A percentile compares a stretch with the other conserved stretches of the same genome.
Evolutionary conservation across 345 rosid species (phyloP).

Genomic region (Geranium rotundifolium): DNA sequence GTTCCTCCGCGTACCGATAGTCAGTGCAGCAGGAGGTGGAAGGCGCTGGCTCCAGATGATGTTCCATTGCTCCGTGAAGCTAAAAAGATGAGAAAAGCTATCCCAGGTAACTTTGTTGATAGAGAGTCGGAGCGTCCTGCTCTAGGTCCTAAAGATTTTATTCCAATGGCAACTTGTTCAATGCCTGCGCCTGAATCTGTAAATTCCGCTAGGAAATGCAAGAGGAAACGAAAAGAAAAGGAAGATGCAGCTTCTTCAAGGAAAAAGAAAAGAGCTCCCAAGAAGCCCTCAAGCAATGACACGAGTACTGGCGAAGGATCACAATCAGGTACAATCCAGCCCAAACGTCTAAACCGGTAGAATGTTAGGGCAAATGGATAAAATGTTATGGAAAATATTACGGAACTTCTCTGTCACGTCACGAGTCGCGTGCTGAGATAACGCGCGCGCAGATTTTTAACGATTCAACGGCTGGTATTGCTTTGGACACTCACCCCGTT

Average conservation of each 20-base stretch:
- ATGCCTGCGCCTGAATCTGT: constrained; percentile 19
- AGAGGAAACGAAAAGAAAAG: constrained; percentile 31
- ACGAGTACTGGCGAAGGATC: too few species aligned
- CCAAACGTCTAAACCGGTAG: too few species aligned
- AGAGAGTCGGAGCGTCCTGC: constrained; percentile 74
- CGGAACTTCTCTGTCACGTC: too few species aligned
- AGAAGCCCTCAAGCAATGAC: too few species aligned
- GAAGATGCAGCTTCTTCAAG: background rate
- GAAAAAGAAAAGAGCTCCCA: too few species aligned
- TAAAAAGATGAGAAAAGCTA: constrained; percentile 32
- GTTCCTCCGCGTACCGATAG: constrained; percentile 69
- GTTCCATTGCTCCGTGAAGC: constrained; percentile 52
- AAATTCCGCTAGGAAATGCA: constrained; percentile 20
- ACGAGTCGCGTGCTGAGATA: too few species aligned
- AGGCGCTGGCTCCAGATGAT: constrained; percentile 47
- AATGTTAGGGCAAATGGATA: too few species aligned
- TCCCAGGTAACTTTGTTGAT: constrained; percentile 77
- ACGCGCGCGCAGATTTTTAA: too few species aligned
- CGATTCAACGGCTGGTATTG: too few species aligned
- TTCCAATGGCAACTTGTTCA: constrained; percentile 18
- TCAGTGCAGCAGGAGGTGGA: constrained; percentile 89
- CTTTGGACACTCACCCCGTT: too few species aligned
- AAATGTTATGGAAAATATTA: too few species aligned
- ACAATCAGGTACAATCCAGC: too few species aligned
- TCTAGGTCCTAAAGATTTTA: constrained; percentile 42